phyloP scores from a whole-genome alignment of 1,284 basidiomycete genomes.

The Bondarzewia mesenterica region DNA sequence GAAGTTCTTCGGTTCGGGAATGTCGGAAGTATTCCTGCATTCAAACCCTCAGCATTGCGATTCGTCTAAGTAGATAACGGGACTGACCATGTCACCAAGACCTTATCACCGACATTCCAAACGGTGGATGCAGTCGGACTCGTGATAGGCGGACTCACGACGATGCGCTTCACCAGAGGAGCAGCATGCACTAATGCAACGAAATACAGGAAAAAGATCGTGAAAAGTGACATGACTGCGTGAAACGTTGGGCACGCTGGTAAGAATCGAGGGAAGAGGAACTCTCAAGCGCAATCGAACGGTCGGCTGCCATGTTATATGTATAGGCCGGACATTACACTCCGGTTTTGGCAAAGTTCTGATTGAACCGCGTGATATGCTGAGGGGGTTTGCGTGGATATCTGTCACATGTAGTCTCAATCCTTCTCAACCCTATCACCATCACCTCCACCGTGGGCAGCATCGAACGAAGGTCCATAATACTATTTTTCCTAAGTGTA shows the following conservation, averaged over 20 bases:
- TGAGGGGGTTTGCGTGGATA: too few species aligned
- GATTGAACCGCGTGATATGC: conserved; percentile 1
- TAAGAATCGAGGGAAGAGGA: not conserved
- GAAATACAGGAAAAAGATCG: conserved; percentile 8
- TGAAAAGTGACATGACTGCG: conserved; percentile 7
- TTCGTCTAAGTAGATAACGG: not conserved
- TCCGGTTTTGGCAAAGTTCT: conserved; percentile 1
- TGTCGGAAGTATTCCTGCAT: conserved; percentile 41
- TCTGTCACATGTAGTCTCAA: too few species aligned
- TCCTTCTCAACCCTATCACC: too few species aligned
- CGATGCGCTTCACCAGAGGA: conserved; percentile 39
- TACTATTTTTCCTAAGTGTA: too few species aligned
- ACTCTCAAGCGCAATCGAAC: not conserved
- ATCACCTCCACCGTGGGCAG: too few species aligned
- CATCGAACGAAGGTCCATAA: too few species aligned
- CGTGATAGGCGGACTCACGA: conserved; percentile 47
- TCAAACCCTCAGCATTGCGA: not conserved
- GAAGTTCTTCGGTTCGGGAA: conserved; percentile 42
- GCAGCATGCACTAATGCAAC: conserved; percentile 14
- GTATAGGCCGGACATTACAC: not conserved
- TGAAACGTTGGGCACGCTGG: conserved; percentile 4
- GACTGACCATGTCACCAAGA: conserved; percentile 53
- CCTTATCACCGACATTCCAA: conserved; percentile 44
- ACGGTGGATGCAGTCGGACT: conserved; percentile 40
- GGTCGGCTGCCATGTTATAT: not conserved